A percentile compares a stretch with the other conserved stretches of the same genome.
Conservation (phyloP, 2,329 filamentous ascomycete genomes). For the Pestalotiopsis sp. region DNA sequence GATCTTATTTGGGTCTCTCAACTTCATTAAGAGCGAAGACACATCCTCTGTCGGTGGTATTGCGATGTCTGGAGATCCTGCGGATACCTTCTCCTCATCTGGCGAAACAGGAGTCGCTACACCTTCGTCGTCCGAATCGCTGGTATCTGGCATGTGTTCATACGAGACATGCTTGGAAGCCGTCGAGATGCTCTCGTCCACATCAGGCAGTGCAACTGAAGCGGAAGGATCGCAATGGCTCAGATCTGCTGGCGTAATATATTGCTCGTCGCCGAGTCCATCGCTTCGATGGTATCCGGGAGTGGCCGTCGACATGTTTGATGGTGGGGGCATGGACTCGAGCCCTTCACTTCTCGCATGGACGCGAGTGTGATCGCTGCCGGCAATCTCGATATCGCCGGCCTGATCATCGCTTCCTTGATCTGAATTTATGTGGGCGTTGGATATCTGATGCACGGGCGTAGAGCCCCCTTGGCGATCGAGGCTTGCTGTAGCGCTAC, state of each 20-base stretch:
- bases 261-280: background rate
- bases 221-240: background rate
- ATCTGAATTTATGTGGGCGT: background rate
- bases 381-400: background rate
- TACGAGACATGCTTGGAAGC: background rate
- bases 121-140: background rate
- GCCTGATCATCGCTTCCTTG: background rate
- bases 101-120: background rate
- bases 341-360: background rate
- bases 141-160: background rate
- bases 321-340: background rate
- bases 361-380: background rate
- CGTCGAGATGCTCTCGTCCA: background rate
- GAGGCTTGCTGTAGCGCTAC: background rate
- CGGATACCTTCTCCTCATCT: background rate
- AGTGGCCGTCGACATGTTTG: background rate
- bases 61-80: background rate
- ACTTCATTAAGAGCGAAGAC: constrained; percentile 10
- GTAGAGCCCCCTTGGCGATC: background rate
- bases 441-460: background rate
- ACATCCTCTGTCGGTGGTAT: background rate
- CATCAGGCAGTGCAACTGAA: background rate
- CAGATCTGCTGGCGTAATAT: background rate
- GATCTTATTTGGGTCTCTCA: constrained; percentile 16
- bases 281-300: background rate